Base-by-base conservation (phyloP, 2,329 filamentous ascomycete genomes). In the Neurospora sp. region DNA sequence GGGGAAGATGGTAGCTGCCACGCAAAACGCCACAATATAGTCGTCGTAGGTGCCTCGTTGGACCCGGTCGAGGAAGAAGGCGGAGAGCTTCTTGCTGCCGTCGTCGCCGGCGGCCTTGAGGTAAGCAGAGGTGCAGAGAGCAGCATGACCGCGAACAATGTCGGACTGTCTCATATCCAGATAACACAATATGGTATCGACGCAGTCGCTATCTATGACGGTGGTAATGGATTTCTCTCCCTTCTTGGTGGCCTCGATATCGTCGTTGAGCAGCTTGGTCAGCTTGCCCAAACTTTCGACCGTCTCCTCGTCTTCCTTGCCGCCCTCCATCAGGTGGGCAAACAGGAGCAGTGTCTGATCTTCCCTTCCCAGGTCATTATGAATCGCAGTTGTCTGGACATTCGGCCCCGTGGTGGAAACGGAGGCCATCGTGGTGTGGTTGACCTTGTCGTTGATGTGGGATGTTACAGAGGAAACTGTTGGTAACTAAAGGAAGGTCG, bases 11-110 rank as follows among this genome's bases (percentile, higher is more conserved):
- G 90, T 89, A 1, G 93, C 89, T 6, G 93, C 93, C n/a, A 94
- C 93, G 68, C 94, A 98, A 79, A 97, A 98, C 6, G 94, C 94
- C 67, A 96, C 85, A 69, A 97, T 93, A 74, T 96, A 88, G 79
- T 97, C 93, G 76, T 97, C 94, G 73, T 93, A 92, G 33, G 91
- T 95, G 68, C 90, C 90, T 73, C 90, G 89, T 74, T 86, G 82
- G 17, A 97, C 84, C 68, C 90, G 89, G 17, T 87, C 83, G 69
- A 89, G 89, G 78, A 97, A 91, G 78, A 96, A 95, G 5, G 86
- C 86, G 5, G 87, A 87, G 67, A 97, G 87, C 73, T 90, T 86
- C 73, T 88, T 84, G 73, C 89, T 85, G 3, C 93, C 93, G 7
- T 87, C 85, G 13, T 94, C 87, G 68, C 89, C 88, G 3, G 91